phyloP scores from a whole-genome alignment of 352 stramenopile species.

The Phytophthora crassamura region DNA sequence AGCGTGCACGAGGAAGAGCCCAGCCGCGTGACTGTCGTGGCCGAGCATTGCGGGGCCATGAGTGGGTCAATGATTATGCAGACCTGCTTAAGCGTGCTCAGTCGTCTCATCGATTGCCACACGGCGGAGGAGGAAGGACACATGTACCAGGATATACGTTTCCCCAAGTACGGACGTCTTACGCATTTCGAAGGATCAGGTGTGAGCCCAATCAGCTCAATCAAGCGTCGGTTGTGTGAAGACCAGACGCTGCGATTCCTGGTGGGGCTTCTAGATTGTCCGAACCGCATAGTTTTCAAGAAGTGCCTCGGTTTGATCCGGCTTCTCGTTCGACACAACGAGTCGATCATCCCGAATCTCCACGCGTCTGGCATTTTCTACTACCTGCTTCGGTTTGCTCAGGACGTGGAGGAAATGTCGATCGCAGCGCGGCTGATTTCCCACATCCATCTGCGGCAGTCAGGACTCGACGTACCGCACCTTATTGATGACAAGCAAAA shows the following conservation, averaged over 20 bases:
- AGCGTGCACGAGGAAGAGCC: constrained; percentile 46
- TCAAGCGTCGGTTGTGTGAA: constrained; percentile 80
- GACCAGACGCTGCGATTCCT: constrained; percentile 83
- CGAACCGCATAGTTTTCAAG: constrained; percentile 87
- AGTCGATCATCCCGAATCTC: constrained; percentile 83
- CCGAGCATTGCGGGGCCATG: constrained; percentile 81
- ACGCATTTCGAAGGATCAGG: constrained; percentile 85
- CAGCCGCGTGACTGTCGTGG: constrained; percentile 73
- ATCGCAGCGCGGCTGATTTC: constrained; percentile 80
- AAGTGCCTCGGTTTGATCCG: constrained; percentile 84
- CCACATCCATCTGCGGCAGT: constrained; percentile 85
- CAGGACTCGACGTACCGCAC: constrained; percentile 62
- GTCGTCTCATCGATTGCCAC: constrained; percentile 84
- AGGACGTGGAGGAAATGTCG: constrained; percentile 87
- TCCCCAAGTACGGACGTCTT: constrained; percentile 79
- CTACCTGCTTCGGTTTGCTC: constrained; percentile 81
- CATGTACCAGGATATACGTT: constrained; percentile 79
- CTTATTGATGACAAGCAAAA: constrained; percentile 78
- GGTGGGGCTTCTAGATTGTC: constrained; percentile 80
- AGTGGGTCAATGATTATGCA: constrained; percentile 90
- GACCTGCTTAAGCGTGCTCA: constrained; percentile 85
- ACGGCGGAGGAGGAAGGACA: constrained; percentile 83
- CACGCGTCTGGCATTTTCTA: constrained; percentile 90
- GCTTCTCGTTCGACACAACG: constrained; percentile 85
- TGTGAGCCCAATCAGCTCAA: constrained; percentile 78